Evolutionary conservation across 1,139 yeast genomes (phyloP).

Genomic region (Pneumocystis oryctolagi): DNA sequence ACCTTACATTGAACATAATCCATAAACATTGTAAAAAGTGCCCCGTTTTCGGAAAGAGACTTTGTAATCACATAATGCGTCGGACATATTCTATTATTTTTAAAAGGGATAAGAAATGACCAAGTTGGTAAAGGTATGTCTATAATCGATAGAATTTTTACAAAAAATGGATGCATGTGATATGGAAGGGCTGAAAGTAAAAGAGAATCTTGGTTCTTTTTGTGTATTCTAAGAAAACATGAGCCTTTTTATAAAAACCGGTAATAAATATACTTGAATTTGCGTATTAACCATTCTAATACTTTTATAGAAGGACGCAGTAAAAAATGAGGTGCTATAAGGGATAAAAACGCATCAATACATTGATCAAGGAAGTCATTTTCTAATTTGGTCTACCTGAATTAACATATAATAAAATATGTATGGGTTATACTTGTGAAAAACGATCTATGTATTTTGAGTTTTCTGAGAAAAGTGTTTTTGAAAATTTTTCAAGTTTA

Average conservation of each 20-base stretch:
- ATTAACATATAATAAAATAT: background rate
- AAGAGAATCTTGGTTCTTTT: constrained; percentile 60
- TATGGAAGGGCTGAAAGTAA: constrained; percentile 64
- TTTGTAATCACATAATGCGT: constrained; percentile 56
- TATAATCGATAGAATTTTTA: constrained; percentile 56
- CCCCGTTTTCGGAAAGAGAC: constrained; percentile 46
- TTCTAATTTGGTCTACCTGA: constrained; percentile 43
- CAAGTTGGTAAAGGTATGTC: constrained; percentile 56
- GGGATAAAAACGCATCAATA: constrained; percentile 54
- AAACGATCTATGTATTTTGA: constrained; percentile 66
- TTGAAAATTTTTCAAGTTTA: constrained; percentile 55
- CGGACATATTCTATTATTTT: constrained; percentile 49
- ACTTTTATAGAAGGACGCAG: constrained; percentile 67
- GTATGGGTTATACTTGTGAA: constrained; percentile 35
- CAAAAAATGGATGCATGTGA: constrained; percentile 56
- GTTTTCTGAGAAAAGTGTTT: constrained; percentile 66
- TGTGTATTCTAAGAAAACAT: constrained; percentile 35
- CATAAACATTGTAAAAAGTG: constrained; percentile 51
- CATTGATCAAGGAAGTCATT: constrained; percentile 59
- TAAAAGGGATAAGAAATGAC: constrained; percentile 53
- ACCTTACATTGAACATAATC: constrained; percentile 43
- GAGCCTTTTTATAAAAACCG: background rate
- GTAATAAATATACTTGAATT: constrained; percentile 41
- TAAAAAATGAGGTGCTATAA: constrained; percentile 62
- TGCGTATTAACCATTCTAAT: constrained; percentile 85